phyloP scores from a whole-genome alignment of 306 rosid genomes.

The Hippophae tibetana region DNA sequence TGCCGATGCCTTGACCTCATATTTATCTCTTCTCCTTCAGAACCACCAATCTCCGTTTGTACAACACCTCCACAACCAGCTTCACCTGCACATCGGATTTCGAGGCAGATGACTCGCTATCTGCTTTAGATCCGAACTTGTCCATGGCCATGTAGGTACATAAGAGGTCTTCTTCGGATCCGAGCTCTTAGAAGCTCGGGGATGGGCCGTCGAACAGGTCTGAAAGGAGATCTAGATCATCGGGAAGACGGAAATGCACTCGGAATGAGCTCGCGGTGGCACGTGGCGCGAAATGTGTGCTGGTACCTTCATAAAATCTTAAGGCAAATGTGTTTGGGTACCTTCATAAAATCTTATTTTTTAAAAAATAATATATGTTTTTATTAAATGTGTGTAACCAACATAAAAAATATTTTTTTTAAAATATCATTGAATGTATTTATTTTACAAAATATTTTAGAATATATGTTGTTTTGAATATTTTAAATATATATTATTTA shows the following conservation, averaged over 20 bases:
- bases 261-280: conserved; percentile 92
- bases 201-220: conserved; percentile 59
- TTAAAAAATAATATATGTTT: too few relatives aligned
- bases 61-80: background rate
- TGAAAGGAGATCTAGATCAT: conserved; percentile 56
- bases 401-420: too few relatives aligned
- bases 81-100: conserved; percentile 14
- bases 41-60: conserved; percentile 3
- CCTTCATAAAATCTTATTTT: too few relatives aligned
- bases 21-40: conserved; percentile 15
- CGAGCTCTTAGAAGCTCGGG: conserved; percentile 49
- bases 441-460: too few relatives aligned
- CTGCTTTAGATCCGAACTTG: conserved; percentile 48
- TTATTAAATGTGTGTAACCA: too few relatives aligned
- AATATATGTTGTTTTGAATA: too few relatives aligned
- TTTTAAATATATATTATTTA: too few relatives aligned
- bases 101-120: conserved; percentile 14
- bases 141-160: conserved; percentile 57
- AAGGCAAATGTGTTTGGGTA: too few relatives aligned
- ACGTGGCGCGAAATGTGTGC: conserved; percentile 17
- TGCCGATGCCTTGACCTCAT: conserved; percentile 58
- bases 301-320: too few relatives aligned
- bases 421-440: too few relatives aligned
- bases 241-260: conserved; percentile 76
- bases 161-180: conserved; percentile 51